These are phyloP conservation scores for Malassezia cuniculi DNA, from an alignment of 1,284 basidiomycete species.

Conservation along the genomic window DNA sequence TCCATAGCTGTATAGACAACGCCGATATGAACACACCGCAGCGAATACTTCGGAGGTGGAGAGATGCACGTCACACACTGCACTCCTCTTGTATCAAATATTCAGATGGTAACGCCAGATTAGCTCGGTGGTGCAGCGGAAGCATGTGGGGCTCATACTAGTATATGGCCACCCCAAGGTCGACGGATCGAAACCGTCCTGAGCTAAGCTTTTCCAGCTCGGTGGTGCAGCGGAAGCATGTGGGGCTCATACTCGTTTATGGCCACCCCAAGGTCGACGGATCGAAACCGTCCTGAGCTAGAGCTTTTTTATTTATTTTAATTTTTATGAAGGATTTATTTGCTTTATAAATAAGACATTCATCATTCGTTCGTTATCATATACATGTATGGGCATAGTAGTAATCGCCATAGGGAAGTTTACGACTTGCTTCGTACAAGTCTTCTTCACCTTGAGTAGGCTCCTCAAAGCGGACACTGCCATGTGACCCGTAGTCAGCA, in stretches of 20 bases:
- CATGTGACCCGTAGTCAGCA: constrained; percentile 48
- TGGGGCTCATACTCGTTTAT: constrained; percentile 16
- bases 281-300: constrained; percentile 17
- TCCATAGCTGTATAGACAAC: no score
- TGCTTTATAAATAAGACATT: background rate
- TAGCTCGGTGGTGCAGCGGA: constrained; percentile 18
- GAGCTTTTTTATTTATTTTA: constrained; percentile 7
- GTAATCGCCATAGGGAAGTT: constrained; percentile 78
- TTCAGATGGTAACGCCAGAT: background rate
- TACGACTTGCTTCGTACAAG: constrained; percentile 58
- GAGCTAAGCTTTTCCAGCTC: no score
- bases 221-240: constrained; percentile 19
- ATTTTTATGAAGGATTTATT: background rate
- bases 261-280: constrained; percentile 20
- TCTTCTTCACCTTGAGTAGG: constrained; percentile 55
- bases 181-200: no score
- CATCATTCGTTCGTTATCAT: background rate
- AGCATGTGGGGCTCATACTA: constrained; percentile 19
- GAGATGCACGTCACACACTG: no score
- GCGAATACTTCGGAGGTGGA: no score
- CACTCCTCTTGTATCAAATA: background rate
- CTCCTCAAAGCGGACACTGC: constrained; percentile 59
- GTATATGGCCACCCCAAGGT: no score
- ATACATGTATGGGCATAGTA: constrained; percentile 55
- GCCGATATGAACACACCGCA: no score